phyloP scores from a whole-genome alignment of 352 stramenopile genomes.

The Pythium inflatum region DNA sequence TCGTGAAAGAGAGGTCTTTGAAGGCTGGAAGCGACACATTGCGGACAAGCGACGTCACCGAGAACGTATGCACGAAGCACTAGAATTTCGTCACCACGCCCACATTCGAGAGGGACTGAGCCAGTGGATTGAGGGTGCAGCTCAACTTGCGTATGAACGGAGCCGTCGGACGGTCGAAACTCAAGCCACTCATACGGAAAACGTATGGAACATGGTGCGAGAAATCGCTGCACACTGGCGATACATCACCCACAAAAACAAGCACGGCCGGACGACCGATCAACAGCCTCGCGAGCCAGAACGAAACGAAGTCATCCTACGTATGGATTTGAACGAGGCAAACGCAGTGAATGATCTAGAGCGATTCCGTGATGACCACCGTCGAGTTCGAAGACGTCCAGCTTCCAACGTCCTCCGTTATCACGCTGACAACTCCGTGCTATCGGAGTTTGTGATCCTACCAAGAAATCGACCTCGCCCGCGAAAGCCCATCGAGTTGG shows the following conservation, averaged over 20 bases:
- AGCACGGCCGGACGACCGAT: background rate
- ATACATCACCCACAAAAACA: slow-evolving; percentile 27
- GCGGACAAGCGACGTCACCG: slow-evolving; percentile 37
- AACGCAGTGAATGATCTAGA: background rate
- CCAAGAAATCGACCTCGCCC: slow-evolving; percentile 40
- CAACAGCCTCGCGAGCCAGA: background rate
- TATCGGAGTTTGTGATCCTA: slow-evolving; percentile 45
- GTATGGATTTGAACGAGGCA: background rate
- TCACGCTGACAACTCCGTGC: background rate
- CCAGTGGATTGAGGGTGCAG: slow-evolving; percentile 52
- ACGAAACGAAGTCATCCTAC: background rate
- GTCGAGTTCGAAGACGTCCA: background rate
- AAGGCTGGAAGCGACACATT: slow-evolving; percentile 45
- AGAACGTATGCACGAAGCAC: slow-evolving; percentile 47
- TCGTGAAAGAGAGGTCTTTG: slow-evolving; percentile 39
- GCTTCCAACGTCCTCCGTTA: background rate
- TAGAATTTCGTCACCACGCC: slow-evolving; percentile 54
- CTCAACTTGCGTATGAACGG: slow-evolving; percentile 44
- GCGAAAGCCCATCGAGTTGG: slow-evolving; percentile 42
- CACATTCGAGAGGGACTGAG: slow-evolving; percentile 50
- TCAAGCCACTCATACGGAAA: slow-evolving; percentile 27
- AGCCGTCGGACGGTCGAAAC: slow-evolving; percentile 27
- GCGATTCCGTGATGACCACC: background rate
- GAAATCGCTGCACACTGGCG: slow-evolving; percentile 36
- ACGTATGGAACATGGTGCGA: slow-evolving; percentile 29